These are phyloP conservation scores for Dioszegia hungarica DNA, from an alignment of 768 basidiomycete genomes.

Conservation along the genomic window DNA sequence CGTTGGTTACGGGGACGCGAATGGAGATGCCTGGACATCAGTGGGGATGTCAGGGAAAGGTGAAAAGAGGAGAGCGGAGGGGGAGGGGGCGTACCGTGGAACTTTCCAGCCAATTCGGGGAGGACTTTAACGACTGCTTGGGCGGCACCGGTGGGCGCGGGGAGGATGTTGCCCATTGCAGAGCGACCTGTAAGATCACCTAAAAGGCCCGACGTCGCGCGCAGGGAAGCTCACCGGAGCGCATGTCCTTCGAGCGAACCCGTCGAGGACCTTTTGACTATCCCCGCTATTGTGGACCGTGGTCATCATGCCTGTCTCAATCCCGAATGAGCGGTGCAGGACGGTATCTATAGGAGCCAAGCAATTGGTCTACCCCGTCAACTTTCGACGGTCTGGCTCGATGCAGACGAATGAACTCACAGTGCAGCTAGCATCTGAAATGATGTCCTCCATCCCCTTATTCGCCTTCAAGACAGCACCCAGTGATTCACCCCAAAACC, in stretches of 20 bases:
- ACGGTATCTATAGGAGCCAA: conserved; percentile 48
- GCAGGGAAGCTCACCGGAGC: conserved; percentile 18
- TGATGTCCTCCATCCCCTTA: conserved; percentile 28
- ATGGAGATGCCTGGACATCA: conserved; percentile 47
- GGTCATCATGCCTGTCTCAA: conserved; percentile 49
- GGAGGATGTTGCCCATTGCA: conserved; percentile 47
- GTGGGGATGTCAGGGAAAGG: no score
- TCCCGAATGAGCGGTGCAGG: conserved; percentile 44
- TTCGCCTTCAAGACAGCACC: conserved; percentile 17
- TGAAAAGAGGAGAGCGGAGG: neutral
- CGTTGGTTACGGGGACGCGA: conserved; percentile 50
- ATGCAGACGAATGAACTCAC: conserved; percentile 16
- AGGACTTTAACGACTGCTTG: conserved; percentile 48
- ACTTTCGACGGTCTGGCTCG: neutral
- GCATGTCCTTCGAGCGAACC: conserved; percentile 44
- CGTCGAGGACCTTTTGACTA: conserved; percentile 48
- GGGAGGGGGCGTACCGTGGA: conserved; percentile 36
- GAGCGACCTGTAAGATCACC: conserved; percentile 32
- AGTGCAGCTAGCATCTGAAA: conserved; percentile 49
- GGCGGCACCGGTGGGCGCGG: conserved; percentile 47
- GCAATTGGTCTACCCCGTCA: conserved; percentile 51
- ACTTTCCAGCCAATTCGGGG: conserved; percentile 48
- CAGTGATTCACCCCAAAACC: conserved; percentile 48
- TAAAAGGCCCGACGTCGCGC: neutral
- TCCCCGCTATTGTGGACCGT: conserved; percentile 49